These are phyloP conservation scores for Torulaspora maleeae DNA, from an alignment of 805 yeast genomes.

Conservation along the genomic window DNA sequence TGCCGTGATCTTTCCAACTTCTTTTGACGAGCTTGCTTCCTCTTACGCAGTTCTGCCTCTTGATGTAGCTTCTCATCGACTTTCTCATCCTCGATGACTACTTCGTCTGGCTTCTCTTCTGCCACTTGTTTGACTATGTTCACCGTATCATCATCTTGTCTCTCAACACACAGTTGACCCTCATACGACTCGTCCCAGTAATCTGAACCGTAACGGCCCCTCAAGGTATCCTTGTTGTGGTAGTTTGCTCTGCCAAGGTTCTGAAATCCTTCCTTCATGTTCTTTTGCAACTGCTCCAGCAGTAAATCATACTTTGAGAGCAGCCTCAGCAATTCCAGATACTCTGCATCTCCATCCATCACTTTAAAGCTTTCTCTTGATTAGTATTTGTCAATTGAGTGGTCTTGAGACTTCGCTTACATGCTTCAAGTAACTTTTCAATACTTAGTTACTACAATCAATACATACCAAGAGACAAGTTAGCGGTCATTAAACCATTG, in stretches of 20 bases:
- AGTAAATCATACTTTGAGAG: conserved; percentile 25
- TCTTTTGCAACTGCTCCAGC: conserved; percentile 28
- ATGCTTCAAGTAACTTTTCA: neutral
- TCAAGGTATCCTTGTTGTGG: conserved; percentile 30
- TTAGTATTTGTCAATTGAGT: neutral
- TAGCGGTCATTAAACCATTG: neutral
- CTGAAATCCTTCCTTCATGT: conserved; percentile 25
- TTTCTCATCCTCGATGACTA: conserved; percentile 2
- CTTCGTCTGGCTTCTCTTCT: conserved; percentile 5
- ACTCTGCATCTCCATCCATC: conserved; percentile 8
- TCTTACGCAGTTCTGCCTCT: conserved; percentile 5
- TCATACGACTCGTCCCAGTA: conserved; percentile 31
- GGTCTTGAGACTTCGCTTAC: conserved; percentile 1
- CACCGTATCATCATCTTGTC: conserved; percentile 4
- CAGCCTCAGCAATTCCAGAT: conserved; percentile 17
- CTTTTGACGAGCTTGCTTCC: conserved; percentile 1
- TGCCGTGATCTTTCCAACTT: conserved; percentile 4
- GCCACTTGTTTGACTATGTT: conserved; percentile 1
- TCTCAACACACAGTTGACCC: conserved; percentile 20
- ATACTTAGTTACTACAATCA: neutral
- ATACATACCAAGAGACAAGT: neutral
- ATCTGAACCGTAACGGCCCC: conserved; percentile 33
- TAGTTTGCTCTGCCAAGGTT: conserved; percentile 33
- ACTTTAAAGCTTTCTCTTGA: neutral
- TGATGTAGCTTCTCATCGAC: conserved; percentile 7